phyloP scores from a whole-genome alignment of 352 stramenopile species.

The Globisporangium carolinianum region DNA sequence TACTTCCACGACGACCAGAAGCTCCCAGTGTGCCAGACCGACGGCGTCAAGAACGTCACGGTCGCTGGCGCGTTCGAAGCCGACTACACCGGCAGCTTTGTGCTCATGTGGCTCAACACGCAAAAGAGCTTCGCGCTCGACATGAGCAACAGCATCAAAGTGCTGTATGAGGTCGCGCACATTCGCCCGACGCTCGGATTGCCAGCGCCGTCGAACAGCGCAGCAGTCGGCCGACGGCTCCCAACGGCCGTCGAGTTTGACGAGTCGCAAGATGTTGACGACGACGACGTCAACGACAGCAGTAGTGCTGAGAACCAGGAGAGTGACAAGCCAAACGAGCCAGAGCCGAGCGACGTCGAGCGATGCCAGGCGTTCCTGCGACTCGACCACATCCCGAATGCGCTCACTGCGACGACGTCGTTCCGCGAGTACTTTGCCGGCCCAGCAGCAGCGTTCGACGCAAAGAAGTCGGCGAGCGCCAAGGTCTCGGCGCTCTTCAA shows the following conservation, averaged over 20 bases:
- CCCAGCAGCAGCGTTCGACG: not conserved
- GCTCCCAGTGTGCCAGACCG: constrained; percentile 38
- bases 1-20: constrained; percentile 54
- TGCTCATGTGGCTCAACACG: constrained; percentile 70
- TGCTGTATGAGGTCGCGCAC: constrained; percentile 50
- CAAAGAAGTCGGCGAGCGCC: constrained; percentile 17
- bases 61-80: constrained; percentile 42
- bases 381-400: constrained; percentile 55
- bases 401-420: constrained; percentile 56
- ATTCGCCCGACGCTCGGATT: constrained; percentile 20
- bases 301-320: not conserved
- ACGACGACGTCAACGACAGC: constrained; percentile 1
- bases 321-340: not conserved
- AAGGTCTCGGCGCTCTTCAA: constrained; percentile 47
- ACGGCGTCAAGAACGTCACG: constrained; percentile 58
- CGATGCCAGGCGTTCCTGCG: constrained; percentile 48
- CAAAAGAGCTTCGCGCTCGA: constrained; percentile 61
- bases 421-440: constrained; percentile 65
- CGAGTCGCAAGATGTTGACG: not conserved
- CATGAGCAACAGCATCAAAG: constrained; percentile 48
- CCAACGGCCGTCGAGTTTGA: constrained; percentile 8
- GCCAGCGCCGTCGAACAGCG: constrained; percentile 5
- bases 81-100: constrained; percentile 59
- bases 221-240: not conserved
- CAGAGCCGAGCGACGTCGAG: constrained; percentile 30